Conservation (phyloP, 805 yeast genomes). For the Ogataea haglerorum region DNA sequence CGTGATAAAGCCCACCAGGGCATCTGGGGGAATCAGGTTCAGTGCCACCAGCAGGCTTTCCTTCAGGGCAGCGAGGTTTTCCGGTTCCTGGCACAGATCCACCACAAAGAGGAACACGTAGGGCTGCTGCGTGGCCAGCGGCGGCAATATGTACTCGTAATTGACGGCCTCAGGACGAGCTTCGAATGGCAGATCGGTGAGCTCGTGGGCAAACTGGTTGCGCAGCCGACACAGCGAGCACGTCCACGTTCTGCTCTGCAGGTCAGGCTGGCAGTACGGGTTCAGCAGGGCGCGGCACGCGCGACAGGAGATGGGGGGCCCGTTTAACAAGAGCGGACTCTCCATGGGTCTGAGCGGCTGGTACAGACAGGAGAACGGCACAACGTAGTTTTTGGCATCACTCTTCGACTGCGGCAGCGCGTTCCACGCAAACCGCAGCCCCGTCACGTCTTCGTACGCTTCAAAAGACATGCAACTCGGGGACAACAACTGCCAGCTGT, state of each 20-base stretch:
- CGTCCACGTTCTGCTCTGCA: constrained; percentile 40
- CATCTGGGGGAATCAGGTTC: constrained; percentile 45
- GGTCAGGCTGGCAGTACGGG: constrained; percentile 44
- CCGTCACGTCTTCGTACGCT: constrained; percentile 64
- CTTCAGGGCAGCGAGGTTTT: constrained; percentile 48
- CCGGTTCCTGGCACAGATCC: constrained; percentile 53
- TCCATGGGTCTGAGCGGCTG: constrained; percentile 54
- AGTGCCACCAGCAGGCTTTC: constrained; percentile 47
- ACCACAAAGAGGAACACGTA: constrained; percentile 53
- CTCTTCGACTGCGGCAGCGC: constrained; percentile 51
- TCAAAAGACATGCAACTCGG: constrained; percentile 35
- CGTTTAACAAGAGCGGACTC: constrained; percentile 36
- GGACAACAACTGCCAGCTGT: constrained; percentile 2
- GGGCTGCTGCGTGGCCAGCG: constrained; percentile 32
- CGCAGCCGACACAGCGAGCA: constrained; percentile 55
- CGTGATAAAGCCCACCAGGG: constrained; percentile 55
- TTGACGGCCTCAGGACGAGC: constrained; percentile 41
- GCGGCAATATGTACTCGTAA: constrained; percentile 45
- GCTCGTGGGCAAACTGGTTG: constrained; percentile 37
- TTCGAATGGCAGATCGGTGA: constrained; percentile 34
- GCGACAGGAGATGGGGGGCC: constrained; percentile 47
- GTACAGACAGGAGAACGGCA: constrained; percentile 56
- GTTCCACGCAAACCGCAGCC: constrained; percentile 76
- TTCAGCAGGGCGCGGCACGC: constrained; percentile 53
- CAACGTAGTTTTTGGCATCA: constrained; percentile 48